phyloP scores from a whole-genome alignment of 495 filamentous ascomycete species.

The Xylaria venustula region DNA sequence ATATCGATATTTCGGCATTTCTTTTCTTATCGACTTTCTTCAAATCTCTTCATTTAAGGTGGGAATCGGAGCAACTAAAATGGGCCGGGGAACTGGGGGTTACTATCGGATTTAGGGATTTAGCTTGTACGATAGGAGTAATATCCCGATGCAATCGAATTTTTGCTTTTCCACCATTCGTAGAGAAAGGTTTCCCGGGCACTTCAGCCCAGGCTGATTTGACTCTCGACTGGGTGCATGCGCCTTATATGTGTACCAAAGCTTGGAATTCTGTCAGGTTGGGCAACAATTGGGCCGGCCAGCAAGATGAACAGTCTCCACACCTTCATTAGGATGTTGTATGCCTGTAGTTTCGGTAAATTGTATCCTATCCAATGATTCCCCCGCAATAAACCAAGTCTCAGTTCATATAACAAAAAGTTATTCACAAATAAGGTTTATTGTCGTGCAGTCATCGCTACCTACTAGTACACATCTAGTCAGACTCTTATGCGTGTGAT shows the following conservation, averaged over 20 bases:
- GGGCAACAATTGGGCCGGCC: constrained; percentile 23
- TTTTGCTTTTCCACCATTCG: neutral
- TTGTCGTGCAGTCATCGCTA: too few species aligned
- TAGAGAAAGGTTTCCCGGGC: neutral
- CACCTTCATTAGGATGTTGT: neutral
- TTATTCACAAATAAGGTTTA: too few species aligned
- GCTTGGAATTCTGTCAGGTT: constrained; percentile 19
- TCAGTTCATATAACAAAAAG: too few species aligned
- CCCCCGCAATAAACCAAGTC: too few species aligned
- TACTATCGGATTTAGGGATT: neutral
- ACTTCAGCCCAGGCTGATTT: neutral
- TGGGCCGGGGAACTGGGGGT: constrained; percentile 21
- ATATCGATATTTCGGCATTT: neutral
- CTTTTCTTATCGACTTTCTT: constrained; percentile 2
- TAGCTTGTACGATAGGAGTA: constrained; percentile 31
- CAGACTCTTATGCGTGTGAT: too few species aligned
- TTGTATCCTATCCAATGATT: constrained; percentile 1
- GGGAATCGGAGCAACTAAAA: constrained; percentile 15
- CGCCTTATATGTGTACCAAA: constrained; percentile 16
- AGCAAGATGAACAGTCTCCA: neutral
- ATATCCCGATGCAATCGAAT: constrained; percentile 1
- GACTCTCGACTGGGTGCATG: constrained; percentile 1
- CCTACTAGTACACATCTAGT: too few species aligned
- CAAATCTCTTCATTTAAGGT: constrained; percentile 3
- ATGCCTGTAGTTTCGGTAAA: neutral